Base-by-base conservation (phyloP, 2,329 filamentous ascomycete species). In the Phialophora chinensis region DNA sequence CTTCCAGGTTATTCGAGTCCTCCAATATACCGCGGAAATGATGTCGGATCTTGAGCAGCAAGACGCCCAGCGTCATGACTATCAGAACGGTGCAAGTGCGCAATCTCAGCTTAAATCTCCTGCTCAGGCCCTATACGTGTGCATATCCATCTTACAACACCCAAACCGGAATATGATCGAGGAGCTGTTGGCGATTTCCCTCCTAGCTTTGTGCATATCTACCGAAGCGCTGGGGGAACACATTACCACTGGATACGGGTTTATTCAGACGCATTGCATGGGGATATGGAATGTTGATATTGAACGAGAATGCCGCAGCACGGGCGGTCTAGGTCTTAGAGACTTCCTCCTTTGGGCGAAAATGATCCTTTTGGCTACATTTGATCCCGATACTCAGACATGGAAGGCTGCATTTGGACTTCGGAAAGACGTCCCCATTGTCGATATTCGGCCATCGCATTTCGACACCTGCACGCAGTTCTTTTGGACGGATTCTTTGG, bases 271-370 rank as follows among this genome's bases (percentile, higher is more conserved):
- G 7, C 29, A 38, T 25, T 61, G 58, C 31, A 54, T 61, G 59
- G 20, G 20, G 3, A 25, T 42, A 5, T 54, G 47, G 59, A 38
- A 54, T 20, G 33, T 38, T 29, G 47, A 61, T 42, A 27, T 54
- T 54, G 59, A 44, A 35, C 47, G 33, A 27, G 47, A 61, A 44
- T 61, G 59, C 42, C 49, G 31, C 47, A 38, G 31, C 33, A 61
- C 29, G 8, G 47, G 59, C 3, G 47, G 14, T 8, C 12, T 42
- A 20, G 47, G 49, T 12, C 29, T 61, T n/a, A 12, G n/a, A 27
- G 20, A 54, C 20, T 61, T 61, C 38, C 59, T 61, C 8, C 59
- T 54, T 14, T 61, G 59, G 59, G n/a, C 20, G 7, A 61, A 61
- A 20, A 38, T 61, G 47, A 38, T 61, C 12, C 59, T 61, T 5